Base-by-base conservation (phyloP, 768 basidiomycete species). In the Tricholomella constricta region DNA sequence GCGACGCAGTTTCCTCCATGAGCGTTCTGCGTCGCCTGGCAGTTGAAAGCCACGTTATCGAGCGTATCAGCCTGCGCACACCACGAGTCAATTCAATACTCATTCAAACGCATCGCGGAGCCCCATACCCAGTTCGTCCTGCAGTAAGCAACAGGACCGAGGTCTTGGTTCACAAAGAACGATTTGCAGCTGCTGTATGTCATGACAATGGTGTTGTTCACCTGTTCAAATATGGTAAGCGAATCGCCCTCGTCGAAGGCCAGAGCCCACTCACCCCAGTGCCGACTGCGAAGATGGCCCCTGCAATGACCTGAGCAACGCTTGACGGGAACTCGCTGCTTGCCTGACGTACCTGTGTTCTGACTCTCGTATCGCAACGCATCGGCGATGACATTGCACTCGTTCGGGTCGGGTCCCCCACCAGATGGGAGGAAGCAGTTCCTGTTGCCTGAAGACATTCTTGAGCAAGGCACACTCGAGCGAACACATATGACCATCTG, bases 1-100 rank as follows among this genome's bases (percentile, higher is more conserved):
- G 79, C 75, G 20, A 79, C 73, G 57, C 78, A 80, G 44, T 74
- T 66, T 1, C 78, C 79, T 8, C 78, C 80, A 51, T 80, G 76
- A 2, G 79, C 78, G 49, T 79, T 79, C 68, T 79, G 73, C 4
- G 71, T 67, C 0, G 78, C 63, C 60, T 78, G 75, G 61, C 79
- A 81, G 58, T 77, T 78, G n/a, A 66, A 69, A 0, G 79, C 76
- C 26, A 81, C 60, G 48, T 65, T 75, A 55, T 76, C 68, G 25
- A 78, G 56, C 45, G 76, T 56, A 36, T 61, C 49, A n/a, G 76
- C 69, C 75, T 77, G 34, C 15, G 22, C n/a, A 14, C n/a, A n/a
- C n/a, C 15, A 51, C 8, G 20, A 1, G 2, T 32, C 32, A 23
- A 6, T 20, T 40, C 42, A 29, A 22, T 7, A 25, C 11, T 6